phyloP scores from a whole-genome alignment of 2,329 filamentous ascomycete species.

The Phaeosphaeria sp. region DNA sequence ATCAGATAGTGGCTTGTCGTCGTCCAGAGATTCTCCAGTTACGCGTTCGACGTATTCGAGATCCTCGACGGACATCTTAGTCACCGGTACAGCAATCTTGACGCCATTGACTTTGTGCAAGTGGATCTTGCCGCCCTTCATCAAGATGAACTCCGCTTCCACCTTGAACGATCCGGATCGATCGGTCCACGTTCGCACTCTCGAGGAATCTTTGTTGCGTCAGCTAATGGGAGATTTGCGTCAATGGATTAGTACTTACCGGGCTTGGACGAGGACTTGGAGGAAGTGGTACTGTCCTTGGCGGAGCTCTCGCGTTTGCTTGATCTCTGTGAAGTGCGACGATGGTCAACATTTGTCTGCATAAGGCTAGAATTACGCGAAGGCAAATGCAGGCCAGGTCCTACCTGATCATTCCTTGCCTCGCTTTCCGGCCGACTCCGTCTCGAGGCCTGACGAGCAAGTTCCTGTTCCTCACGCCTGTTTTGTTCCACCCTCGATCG shows the following conservation, averaged over 20 bases:
- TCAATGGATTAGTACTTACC: too few species aligned
- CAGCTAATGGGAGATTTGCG: too few species aligned
- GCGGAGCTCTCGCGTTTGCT: constrained; percentile 72
- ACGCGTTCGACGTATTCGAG: constrained; percentile 90
- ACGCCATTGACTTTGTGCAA: constrained; percentile 97
- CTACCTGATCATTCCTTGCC: constrained; percentile 71
- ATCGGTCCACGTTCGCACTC: constrained; percentile 93
- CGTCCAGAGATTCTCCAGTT: constrained; percentile 86
- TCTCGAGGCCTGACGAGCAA: constrained; percentile 80
- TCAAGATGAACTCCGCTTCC: constrained; percentile 92
- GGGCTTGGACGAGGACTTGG: constrained; percentile 67
- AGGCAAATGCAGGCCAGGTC: constrained; percentile 76
- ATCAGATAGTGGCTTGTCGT: constrained; percentile 91
- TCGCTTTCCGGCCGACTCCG: constrained; percentile 63
- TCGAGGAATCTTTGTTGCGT: constrained; percentile 69
- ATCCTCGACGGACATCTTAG: constrained; percentile 95
- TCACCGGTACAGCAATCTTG: constrained; percentile 94
- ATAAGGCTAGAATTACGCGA: constrained; percentile 80
- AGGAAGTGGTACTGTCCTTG: constrained; percentile 44
- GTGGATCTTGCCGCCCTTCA: constrained; percentile 96
- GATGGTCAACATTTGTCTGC: constrained; percentile 70
- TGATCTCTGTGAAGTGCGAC: constrained; percentile 73
- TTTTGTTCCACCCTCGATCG: constrained; percentile 79
- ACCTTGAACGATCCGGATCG: constrained; percentile 95
- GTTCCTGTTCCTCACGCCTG: constrained; percentile 78